Evolutionary conservation across 257 asterid species (phyloP).

Genomic region (Solanum commersonii): DNA sequence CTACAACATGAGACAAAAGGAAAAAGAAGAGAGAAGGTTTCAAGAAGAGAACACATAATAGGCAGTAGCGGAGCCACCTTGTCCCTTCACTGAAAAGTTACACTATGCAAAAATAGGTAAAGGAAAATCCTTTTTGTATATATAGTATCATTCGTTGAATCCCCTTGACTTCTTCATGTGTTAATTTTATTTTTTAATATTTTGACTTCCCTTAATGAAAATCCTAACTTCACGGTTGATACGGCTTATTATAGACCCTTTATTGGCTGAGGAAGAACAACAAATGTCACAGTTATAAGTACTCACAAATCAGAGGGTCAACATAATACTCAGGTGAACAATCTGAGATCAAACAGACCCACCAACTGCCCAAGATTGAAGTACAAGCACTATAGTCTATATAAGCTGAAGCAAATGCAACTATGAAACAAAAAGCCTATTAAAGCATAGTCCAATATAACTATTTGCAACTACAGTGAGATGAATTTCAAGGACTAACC

Average conservation of each 20-base stretch:
- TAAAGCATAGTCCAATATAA: background rate
- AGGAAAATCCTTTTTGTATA: background rate
- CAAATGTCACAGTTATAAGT: background rate
- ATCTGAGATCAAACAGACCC: background rate
- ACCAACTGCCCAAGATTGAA: background rate
- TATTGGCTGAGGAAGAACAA: background rate
- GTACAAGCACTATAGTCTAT: background rate
- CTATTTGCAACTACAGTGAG: background rate
- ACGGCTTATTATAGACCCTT: background rate
- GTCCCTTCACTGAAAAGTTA: background rate
- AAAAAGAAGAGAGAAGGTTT: background rate
- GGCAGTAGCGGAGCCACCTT: background rate
- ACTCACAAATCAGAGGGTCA: background rate
- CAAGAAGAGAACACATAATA: background rate
- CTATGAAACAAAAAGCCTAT: background rate
- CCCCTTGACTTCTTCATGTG: background rate
- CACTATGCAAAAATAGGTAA: background rate
- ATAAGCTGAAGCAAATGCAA: background rate
- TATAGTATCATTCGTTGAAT: background rate
- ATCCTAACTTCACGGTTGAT: background rate
- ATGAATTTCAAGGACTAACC: constrained; percentile 34
- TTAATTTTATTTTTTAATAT: background rate
- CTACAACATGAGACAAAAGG: background rate
- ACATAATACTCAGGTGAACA: background rate
- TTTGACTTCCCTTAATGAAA: background rate